phyloP scores from a whole-genome alignment of 352 stramenopile species.

The Peronosclerospora sorghi region DNA sequence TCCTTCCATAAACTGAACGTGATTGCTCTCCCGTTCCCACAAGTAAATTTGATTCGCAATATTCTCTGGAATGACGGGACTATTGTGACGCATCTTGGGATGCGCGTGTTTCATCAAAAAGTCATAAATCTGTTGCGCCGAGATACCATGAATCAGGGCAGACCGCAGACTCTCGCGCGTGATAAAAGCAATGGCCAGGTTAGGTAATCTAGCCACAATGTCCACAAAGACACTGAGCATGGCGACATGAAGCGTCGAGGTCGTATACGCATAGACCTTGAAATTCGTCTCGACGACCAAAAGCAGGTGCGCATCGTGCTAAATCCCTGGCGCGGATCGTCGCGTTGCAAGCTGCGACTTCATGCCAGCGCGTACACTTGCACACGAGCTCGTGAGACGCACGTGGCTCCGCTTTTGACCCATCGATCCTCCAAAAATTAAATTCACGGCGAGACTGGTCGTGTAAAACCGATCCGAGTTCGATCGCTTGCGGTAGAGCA shows the following conservation, averaged over 20 bases:
- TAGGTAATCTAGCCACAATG: constrained; percentile 82
- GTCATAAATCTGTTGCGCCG: constrained; percentile 86
- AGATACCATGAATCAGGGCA: constrained; percentile 85
- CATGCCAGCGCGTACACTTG: constrained; percentile 24
- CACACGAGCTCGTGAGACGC: constrained; percentile 37
- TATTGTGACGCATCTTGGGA: constrained; percentile 67
- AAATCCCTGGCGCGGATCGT: constrained; percentile 17
- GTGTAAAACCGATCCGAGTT: constrained; percentile 78
- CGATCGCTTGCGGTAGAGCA: constrained; percentile 58
- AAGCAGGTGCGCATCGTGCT: constrained; percentile 31
- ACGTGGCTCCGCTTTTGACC: constrained; percentile 46
- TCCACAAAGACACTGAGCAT: constrained; percentile 90
- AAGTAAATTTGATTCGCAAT: constrained; percentile 87
- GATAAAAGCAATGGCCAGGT: constrained; percentile 64
- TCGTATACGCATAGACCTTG: constrained; percentile 87
- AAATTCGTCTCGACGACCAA: constrained; percentile 90
- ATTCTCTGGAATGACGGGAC: constrained; percentile 72
- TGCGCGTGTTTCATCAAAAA: constrained; percentile 86
- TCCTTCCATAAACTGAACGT: constrained; percentile 70
- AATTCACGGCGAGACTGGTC: constrained; percentile 81
- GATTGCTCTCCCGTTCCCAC: constrained; percentile 86
- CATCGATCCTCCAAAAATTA: constrained; percentile 78
- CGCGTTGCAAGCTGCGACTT: constrained; percentile 34
- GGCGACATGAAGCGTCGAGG: constrained; percentile 81
- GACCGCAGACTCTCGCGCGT: constrained; percentile 84